Base-by-base conservation (phyloP, 495 filamentous ascomycete genomes). In the Cercophora samala region DNA sequence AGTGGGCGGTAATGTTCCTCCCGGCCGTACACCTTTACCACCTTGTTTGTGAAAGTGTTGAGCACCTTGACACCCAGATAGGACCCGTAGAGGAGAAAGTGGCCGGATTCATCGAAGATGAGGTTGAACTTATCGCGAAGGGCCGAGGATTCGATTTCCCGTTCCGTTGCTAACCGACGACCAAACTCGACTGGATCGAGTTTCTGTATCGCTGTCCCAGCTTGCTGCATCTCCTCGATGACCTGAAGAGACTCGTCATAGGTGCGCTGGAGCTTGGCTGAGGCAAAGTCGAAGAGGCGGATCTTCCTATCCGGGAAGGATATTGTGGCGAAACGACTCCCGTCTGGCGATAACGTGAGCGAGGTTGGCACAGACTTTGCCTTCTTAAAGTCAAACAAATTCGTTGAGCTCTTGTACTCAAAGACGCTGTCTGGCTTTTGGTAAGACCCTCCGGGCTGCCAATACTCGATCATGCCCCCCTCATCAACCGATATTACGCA, bases 381-480 rank as follows among this genome's bases (percentile, higher is more conserved):
- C 78, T 93, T 98, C 72, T 96, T 97, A 81, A 98, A 99, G 42
- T 96, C 94, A 75, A 99, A 98, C 2, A 99, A 84, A 64, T 90
- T 92, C 13, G 95, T 99, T 3, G 88, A 89, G 73, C 91, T 95
- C 75, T 99, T 99, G 72, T 90, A 90, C 59, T 90, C 83, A 73
- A 96, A 99, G 19, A 99, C 93, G 64, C 88, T 91, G 69, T 93
- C 89, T 0, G 95, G 95, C 72, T 97, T 97, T 73, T 95, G 93
- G 69, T 93, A 97, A 18, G 81, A 86, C 9, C 85, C 86, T 65
- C 86, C 86, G 1, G 95, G 92, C 60, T 84, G 82, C 95, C 95
- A 99, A 76, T 99, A 99, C 75, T 99, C 95, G 18, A 99, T 73
- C 96, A 98, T 97, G 13, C 95, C 94, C 42, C 87, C 85, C 69